Evolutionary conservation across 306 rosid genomes (phyloP), one percentile per base, ranked within the genome.

Genomic region (Medicago lupulina): DNA sequence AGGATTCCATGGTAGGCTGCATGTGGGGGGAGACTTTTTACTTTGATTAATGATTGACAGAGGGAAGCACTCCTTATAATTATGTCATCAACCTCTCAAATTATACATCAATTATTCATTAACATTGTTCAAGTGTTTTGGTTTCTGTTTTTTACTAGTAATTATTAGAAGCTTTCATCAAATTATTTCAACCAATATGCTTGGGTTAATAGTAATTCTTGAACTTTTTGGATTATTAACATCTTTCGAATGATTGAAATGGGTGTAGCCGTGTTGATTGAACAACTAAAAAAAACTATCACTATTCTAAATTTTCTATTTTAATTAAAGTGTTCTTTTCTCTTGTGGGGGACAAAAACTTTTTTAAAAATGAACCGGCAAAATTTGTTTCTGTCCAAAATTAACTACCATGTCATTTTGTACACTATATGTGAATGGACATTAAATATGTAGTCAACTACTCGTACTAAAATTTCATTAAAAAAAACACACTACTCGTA

Each of bases 1-100:
- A 72, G 79, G 78, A 62, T 28, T 83, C 82, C 59, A 44, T 46
- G 75, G 76, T 86, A 77, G 89, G 81, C 18, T 69, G 86, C 96
- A 91, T 88, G 90, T 89, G 97, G 68, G 76, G 72, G 15, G 71
- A 23, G 76, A 79, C 88, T 57, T 87, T 87, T 87, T 31, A 60
- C 73, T 25, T 83, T 12, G 61, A 59, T 85, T 64, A 18, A 67
- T 87, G 61, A 82, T 87, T 87, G 86, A 76, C 36, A 47, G 12
- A 47, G 53, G 50, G 66, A 68, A 80, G 55, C 41, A 18, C 71
- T 19, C 49, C 3, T 59, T 43, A 12, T 41, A 8, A 41, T 60
- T 11, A 7, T 12, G 7, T 64, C 71, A 69, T 74, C 19, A 50
- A 4, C 23, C 34, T 4, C 38, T 36, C 19, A 2, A 78, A 60